phyloP scores from a whole-genome alignment of 2,329 filamentous ascomycete genomes.

The Penicillium sp. region DNA sequence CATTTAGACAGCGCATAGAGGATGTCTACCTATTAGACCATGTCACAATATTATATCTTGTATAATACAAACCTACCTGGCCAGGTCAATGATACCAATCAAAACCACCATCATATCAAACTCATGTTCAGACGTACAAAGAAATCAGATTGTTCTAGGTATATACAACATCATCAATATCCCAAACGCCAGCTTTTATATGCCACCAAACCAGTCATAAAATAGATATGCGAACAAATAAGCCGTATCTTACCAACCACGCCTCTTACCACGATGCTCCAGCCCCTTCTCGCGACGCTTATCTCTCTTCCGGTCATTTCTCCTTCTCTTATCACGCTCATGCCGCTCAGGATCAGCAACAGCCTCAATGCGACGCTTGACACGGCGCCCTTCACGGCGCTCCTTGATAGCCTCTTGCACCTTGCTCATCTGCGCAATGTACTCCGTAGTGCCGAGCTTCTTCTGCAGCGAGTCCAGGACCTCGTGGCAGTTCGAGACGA shows the following conservation, averaged over 20 bases:
- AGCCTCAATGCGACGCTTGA: constrained; percentile 85
- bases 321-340: constrained; percentile 73
- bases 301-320: constrained; percentile 76
- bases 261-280: constrained; percentile 66
- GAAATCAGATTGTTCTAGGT: constrained; percentile 22
- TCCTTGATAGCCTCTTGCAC: constrained; percentile 69
- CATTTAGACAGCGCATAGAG: constrained; percentile 8
- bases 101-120: neutral
- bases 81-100: neutral
- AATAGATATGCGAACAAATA: constrained; percentile 12
- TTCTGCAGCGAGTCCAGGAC: constrained; percentile 77
- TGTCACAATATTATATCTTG: constrained; percentile 3
- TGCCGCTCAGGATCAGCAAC: constrained; percentile 75
- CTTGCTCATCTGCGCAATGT: constrained; percentile 65
- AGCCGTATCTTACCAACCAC: constrained; percentile 56
- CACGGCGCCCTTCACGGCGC: constrained; percentile 66
- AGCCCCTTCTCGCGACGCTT: constrained; percentile 71
- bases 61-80: constrained; percentile 1
- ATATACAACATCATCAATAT: constrained; percentile 19
- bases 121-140: constrained; percentile 6
- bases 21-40: neutral
- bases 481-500: constrained; percentile 68
- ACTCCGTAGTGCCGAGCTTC: constrained; percentile 74
- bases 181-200: constrained; percentile 25
- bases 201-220: constrained; percentile 19